phyloP scores from a whole-genome alignment of 2,329 filamentous ascomycete genomes.

The Stachybotrys echinatus region DNA sequence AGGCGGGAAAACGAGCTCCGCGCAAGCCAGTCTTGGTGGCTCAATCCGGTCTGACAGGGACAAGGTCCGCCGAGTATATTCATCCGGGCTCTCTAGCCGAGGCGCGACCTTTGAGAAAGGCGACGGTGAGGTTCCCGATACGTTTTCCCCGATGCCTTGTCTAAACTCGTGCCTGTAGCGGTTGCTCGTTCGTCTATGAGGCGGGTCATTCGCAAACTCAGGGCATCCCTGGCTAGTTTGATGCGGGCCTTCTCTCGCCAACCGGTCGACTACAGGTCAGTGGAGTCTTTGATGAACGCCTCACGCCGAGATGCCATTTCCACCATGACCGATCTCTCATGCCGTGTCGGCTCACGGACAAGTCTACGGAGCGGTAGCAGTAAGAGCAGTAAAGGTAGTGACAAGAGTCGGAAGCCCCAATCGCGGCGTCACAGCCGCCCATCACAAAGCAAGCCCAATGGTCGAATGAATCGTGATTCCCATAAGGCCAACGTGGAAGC shows the following conservation, averaged over 20 bases:
- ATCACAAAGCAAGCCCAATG: conserved; percentile 5
- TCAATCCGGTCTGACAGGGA: conserved; percentile 33
- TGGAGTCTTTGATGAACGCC: conserved; percentile 40
- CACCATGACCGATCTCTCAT: conserved; percentile 42
- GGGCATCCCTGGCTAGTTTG: conserved; percentile 33
- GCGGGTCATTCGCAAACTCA: conserved; percentile 36
- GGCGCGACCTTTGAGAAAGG: conserved; percentile 39
- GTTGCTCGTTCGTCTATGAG: conserved; percentile 32
- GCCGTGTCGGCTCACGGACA: conserved; percentile 15
- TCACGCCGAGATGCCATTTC: conserved; percentile 43
- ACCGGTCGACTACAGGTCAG: conserved; percentile 38
- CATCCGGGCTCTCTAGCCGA: conserved; percentile 29
- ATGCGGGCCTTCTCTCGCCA: conserved; percentile 26
- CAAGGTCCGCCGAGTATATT: conserved; percentile 37
- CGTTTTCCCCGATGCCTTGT: background rate
- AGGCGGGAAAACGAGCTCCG: conserved; percentile 14
- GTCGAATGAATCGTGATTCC: conserved; percentile 1
- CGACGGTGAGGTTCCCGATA: conserved; percentile 33
- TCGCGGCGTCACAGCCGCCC: conserved; percentile 8
- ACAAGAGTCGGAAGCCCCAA: background rate
- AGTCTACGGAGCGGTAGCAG: conserved; percentile 8
- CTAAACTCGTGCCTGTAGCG: conserved; percentile 19
- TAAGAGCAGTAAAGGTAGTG: conserved; percentile 11
- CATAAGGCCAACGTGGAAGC: conserved; percentile 5
- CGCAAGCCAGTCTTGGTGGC: conserved; percentile 20